Base-by-base conservation (phyloP, 768 basidiomycete species). In the Lentinula guzmanii region DNA sequence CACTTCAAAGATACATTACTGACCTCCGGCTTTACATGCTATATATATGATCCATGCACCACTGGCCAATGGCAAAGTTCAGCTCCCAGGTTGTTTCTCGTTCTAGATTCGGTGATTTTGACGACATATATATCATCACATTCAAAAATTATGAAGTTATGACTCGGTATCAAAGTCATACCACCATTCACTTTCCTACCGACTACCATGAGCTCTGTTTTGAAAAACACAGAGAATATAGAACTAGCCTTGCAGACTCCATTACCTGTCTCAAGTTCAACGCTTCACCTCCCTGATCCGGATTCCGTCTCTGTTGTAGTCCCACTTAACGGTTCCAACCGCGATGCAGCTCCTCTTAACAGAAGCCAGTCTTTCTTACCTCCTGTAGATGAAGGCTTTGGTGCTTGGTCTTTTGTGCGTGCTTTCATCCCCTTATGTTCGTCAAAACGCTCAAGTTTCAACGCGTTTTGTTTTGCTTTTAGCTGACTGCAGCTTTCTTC, bases 401-500 rank as follows among this genome's bases (percentile, higher is more conserved):
- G 65, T 7, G 70, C 71, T 16, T 71, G 69, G 70, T 68, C 69
- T 24, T 72, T 67, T 54, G 71, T 72, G 64, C 39, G 66, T 52
- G 9, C 50, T 41, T 21, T 24, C 21, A 8, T 43, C 15, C 46
- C 8, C n/a, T 52, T 37, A 43, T 43, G 15, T 5, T 18, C 10
- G 10, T 46, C 41, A 8, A 2, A 8, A 24, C 16, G 16, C 16
- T 48, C n/a, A n/a, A n/a, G n/a, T n/a, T n/a, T n/a, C n/a, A 7
- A 10, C 6, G 18, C 7, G 8, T 4, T 21, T 11, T 43, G 42
- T 58, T 58, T 34, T 45, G 39, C 34, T 28, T 31, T 18, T 52
- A 72, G 71, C 64, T 72, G 18, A 62, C 65, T 35, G 68, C 68
- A 16, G 67, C 70, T 2, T 71, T 70, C 52, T 52, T 70, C 31